Evolutionary conservation across 2,329 filamentous ascomycete species (phyloP).

Genomic region (Apiospora koreana): DNA sequence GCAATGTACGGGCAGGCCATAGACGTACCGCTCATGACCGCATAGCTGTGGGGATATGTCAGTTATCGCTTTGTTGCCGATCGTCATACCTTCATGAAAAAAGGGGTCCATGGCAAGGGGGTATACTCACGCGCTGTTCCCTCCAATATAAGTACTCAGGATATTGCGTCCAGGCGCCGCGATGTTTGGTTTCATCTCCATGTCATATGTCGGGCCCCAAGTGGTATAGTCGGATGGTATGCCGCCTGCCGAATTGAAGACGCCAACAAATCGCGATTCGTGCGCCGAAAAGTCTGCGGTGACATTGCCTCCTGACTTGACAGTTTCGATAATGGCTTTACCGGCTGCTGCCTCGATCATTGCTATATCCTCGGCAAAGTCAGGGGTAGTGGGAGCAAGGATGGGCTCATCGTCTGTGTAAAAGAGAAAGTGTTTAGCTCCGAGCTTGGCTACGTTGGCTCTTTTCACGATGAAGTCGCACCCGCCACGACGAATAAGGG

Average conservation of each 20-base stretch:
- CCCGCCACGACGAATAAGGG: slow-evolving; percentile 29
- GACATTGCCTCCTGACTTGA: slow-evolving; percentile 25
- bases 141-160: slow-evolving; percentile 41
- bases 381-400: slow-evolving; percentile 18
- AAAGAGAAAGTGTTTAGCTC: slow-evolving; percentile 31
- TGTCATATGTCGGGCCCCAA: slow-evolving; percentile 44
- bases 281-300: slow-evolving; percentile 27
- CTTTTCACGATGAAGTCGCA: slow-evolving; percentile 25
- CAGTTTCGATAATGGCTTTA: slow-evolving; percentile 26
- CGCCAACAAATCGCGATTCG: slow-evolving; percentile 19
- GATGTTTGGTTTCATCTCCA: slow-evolving; percentile 43
- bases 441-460: slow-evolving; percentile 27
- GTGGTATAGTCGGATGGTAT: slow-evolving; percentile 39
- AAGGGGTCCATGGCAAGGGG: background rate
- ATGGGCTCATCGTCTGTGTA: slow-evolving; percentile 30
- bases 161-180: slow-evolving; percentile 45
- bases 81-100: background rate
- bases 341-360: slow-evolving; percentile 19
- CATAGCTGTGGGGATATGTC: slow-evolving; percentile 18
- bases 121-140: slow-evolving; percentile 12
- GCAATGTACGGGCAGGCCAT: slow-evolving; percentile 49
- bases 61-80: background rate
- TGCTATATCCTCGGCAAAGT: slow-evolving; percentile 21
- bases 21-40: slow-evolving; percentile 45
- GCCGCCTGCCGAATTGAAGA: slow-evolving; percentile 30